phyloP scores from a whole-genome alignment of 2,329 filamentous ascomycete genomes.

The Fusarium ramigenum region DNA sequence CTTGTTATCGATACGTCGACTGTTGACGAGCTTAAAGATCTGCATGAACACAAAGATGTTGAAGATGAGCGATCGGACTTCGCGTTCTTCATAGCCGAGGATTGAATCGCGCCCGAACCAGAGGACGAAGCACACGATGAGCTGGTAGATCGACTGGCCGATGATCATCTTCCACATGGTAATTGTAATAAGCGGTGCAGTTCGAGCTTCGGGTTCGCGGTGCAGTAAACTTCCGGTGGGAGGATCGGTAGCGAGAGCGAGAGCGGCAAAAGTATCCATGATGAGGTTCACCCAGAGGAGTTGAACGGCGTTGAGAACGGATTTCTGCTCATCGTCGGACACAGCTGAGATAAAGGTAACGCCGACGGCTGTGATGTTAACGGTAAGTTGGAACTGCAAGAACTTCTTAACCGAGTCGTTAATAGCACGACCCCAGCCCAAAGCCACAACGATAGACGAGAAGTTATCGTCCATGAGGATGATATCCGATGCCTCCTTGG shows the following conservation, averaged over 20 bases:
- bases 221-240: constrained; percentile 66
- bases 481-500: constrained; percentile 72
- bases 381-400: constrained; percentile 74
- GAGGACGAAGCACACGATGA: constrained; percentile 65
- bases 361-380: constrained; percentile 74
- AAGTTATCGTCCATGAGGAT: constrained; percentile 75
- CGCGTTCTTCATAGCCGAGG: constrained; percentile 58
- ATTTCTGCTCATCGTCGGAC: constrained; percentile 60
- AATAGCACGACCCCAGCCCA: constrained; percentile 73
- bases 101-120: constrained; percentile 67
- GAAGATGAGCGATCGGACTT: constrained; percentile 66
- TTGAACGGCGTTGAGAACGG: constrained; percentile 72
- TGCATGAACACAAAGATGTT: constrained; percentile 79
- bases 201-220: constrained; percentile 65
- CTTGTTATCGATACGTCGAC: constrained; percentile 78
- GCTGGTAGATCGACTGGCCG: constrained; percentile 68
- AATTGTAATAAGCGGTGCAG: constrained; percentile 75
- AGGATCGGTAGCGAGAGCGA: constrained; percentile 71
- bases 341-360: constrained; percentile 72
- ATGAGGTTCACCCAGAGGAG: constrained; percentile 76
- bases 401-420: constrained; percentile 76
- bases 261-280: constrained; percentile 74
- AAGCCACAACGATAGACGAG: constrained; percentile 70
- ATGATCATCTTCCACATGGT: constrained; percentile 75
- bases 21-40: constrained; percentile 75